Evolutionary conservation across 2,329 filamentous ascomycete genomes (phyloP).

Genomic region (Phaeosphaeriaceae sp.): DNA sequence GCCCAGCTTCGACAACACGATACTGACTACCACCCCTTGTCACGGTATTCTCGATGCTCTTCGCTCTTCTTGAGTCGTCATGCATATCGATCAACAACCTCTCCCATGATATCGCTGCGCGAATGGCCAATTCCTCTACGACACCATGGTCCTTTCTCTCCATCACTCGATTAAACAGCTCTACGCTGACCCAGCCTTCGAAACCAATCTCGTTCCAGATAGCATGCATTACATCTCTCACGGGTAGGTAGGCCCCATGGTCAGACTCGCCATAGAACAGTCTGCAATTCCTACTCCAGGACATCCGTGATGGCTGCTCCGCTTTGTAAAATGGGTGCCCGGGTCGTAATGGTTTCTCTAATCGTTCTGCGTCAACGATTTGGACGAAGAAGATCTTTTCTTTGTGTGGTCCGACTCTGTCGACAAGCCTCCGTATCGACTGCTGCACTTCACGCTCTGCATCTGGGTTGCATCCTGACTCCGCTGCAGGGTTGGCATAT

Average conservation of each 20-base stretch:
- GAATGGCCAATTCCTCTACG: conserved; percentile 63
- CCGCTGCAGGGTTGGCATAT: conserved; percentile 71
- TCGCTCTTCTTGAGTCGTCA: conserved; percentile 15
- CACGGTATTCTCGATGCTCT: neutral
- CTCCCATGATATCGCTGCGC: conserved; percentile 62
- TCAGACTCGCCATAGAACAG: conserved; percentile 71
- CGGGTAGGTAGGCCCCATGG: conserved; percentile 72
- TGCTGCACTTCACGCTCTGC: conserved; percentile 64
- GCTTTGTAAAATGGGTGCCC: conserved; percentile 67
- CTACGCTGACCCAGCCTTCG: conserved; percentile 74
- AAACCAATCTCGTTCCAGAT: conserved; percentile 72
- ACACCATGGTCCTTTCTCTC: conserved; percentile 59
- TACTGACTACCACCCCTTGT: conserved; percentile 1
- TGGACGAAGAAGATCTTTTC: conserved; percentile 78
- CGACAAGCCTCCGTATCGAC: conserved; percentile 64
- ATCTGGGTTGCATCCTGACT: conserved; percentile 58
- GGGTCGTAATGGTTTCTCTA: conserved; percentile 64
- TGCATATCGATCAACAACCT: conserved; percentile 54
- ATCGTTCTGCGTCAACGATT: conserved; percentile 75
- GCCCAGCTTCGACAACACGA: neutral
- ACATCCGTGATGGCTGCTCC: conserved; percentile 72
- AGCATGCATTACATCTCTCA: conserved; percentile 66
- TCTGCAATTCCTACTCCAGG: conserved; percentile 78
- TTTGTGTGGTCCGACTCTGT: conserved; percentile 61
- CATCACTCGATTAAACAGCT: conserved; percentile 72